Evolutionary conservation across 2,329 filamentous ascomycete genomes (phyloP).

Genomic region (Sporothrix humicola): DNA sequence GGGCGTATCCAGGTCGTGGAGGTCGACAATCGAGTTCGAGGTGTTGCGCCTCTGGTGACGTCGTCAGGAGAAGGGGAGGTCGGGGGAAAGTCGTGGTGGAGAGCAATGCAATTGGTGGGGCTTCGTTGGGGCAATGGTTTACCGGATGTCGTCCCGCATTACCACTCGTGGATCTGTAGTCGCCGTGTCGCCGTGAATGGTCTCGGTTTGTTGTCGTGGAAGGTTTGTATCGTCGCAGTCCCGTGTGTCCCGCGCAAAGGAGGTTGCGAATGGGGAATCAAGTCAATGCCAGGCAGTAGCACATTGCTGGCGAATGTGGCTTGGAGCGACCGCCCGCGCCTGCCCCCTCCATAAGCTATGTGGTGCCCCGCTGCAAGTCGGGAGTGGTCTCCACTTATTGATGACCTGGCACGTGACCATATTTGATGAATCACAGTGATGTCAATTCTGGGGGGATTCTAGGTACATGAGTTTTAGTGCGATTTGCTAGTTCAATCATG

Average conservation of each 20-base stretch:
- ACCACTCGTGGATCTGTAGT: constrained; percentile 14
- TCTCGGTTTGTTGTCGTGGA: not conserved
- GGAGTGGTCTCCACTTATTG: not conserved
- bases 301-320: constrained; percentile 12
- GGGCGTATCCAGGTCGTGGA: no score
- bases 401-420: not conserved
- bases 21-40: not conserved
- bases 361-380: not conserved
- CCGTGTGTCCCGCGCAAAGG: not conserved
- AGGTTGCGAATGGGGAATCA: constrained; percentile 16
- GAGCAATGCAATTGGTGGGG: not conserved
- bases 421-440: not conserved
- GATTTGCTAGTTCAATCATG: not conserved
- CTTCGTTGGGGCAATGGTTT: constrained; percentile 9
- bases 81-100: not conserved
- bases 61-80: not conserved
- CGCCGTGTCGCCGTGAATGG: not conserved
- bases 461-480: not conserved
- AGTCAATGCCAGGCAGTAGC: constrained; percentile 5
- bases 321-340: not conserved
- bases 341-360: constrained; percentile 1
- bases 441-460: not conserved
- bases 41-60: constrained; percentile 22
- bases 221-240: constrained; percentile 4
- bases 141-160: constrained; percentile 23